These are phyloP conservation scores for Fusarium nurragi DNA, from an alignment of 2,329 filamentous ascomycete genomes.

Conservation along the genomic window DNA sequence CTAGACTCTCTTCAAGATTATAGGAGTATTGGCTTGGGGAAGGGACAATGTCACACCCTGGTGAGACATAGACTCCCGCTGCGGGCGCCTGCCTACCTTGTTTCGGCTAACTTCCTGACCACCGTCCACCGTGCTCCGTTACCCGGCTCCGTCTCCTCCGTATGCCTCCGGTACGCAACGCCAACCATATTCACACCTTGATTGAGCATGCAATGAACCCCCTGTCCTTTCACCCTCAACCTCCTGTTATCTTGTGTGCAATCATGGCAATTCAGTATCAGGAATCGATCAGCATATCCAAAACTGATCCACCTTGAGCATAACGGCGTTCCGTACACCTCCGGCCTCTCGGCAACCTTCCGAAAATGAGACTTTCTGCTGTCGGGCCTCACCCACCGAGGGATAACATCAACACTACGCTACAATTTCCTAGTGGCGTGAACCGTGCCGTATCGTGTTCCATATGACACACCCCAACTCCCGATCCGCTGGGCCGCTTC, in stretches of 20 bases:
- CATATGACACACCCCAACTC: conserved; percentile 22
- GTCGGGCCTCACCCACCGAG: conserved; percentile 19
- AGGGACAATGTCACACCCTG: conserved; percentile 22
- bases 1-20: too few species aligned
- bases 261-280: conserved; percentile 9
- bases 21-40: background rate
- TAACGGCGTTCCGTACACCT: conserved; percentile 39
- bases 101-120: conserved; percentile 44
- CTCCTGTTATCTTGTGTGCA: conserved; percentile 5
- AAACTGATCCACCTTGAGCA: conserved; percentile 12
- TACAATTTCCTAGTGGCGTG: background rate
- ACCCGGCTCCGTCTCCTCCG: conserved; percentile 35
- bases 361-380: conserved; percentile 29
- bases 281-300: conserved; percentile 1
- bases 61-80: conserved; percentile 20
- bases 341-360: conserved; percentile 44
- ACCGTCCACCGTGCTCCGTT: conserved; percentile 38
- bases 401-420: conserved; percentile 14
- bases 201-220: background rate
- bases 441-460: background rate
- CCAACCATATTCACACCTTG: conserved; percentile 9
- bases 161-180: conserved; percentile 30
- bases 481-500: conserved; percentile 44
- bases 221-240: background rate
- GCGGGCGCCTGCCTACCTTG: conserved; percentile 38